Percentiles rank a stretch among this genome's conserved stretches.
These are phyloP conservation scores for Licmophora abbreviata DNA, from an alignment of 108 stramenopile genomes.

Conservation along the genomic window DNA sequence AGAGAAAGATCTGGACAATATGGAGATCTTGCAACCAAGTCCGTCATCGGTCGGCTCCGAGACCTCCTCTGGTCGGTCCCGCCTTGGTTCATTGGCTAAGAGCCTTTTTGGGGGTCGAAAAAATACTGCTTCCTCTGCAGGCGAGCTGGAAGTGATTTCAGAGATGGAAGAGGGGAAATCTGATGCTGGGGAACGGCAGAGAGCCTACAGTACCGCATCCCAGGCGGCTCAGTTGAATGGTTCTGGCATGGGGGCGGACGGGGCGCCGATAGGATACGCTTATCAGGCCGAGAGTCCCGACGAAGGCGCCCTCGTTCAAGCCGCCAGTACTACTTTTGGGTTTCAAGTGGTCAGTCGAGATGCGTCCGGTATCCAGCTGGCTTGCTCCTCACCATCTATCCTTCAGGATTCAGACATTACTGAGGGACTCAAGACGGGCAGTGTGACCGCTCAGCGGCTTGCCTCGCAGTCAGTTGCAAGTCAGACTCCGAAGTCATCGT, in stretches of 20 bases:
- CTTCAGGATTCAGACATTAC: conserved; percentile 36
- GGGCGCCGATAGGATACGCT: conserved; percentile 66
- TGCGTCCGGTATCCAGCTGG: conserved; percentile 56
- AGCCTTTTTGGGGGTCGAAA: conserved; percentile 9
- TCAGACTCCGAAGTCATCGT: background rate
- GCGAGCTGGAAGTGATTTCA: background rate
- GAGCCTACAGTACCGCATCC: background rate
- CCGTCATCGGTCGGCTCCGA: background rate
- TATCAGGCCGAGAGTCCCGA: conserved; percentile 92
- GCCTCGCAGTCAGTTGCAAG: conserved; percentile 42
- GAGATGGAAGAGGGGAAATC: background rate
- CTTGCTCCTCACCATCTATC: conserved; percentile 53
- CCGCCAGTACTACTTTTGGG: conserved; percentile 63
- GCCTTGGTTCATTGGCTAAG: conserved; percentile 2
- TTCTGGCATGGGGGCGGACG: conserved; percentile 48
- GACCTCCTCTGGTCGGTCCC: background rate
- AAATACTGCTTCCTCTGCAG: conserved; percentile 2
- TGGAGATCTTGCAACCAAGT: conserved; percentile 1
- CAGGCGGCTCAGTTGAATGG: background rate
- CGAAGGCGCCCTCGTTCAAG: conserved; percentile 83
- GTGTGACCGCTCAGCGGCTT: conserved; percentile 27
- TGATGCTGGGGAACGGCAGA: conserved; percentile 2
- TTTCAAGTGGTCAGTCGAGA: conserved; percentile 79
- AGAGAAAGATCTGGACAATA: conserved; percentile 66
- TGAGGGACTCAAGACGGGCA: conserved; percentile 43